phyloP scores from a whole-genome alignment of 1,284 basidiomycete species.

The Paramarasmius palmivorus region DNA sequence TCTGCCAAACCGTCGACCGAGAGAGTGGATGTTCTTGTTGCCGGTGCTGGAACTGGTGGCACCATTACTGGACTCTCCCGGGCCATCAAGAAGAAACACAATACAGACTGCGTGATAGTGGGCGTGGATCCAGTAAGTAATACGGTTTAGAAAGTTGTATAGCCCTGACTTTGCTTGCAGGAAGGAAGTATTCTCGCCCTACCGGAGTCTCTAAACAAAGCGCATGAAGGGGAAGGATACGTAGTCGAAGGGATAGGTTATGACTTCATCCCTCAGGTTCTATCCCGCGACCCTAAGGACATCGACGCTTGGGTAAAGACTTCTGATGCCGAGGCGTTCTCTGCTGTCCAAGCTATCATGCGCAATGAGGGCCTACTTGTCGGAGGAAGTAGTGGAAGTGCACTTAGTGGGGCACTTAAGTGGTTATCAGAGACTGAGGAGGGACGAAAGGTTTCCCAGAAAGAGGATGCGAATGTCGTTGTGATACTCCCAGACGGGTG shows the following conservation, averaged over 20 bases:
- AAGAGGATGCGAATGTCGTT: constrained; percentile 84
- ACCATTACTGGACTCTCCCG: constrained; percentile 88
- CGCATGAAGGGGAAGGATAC: constrained; percentile 65
- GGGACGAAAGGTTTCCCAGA: constrained; percentile 69
- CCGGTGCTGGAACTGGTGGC: constrained; percentile 93
- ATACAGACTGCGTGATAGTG: constrained; percentile 72
- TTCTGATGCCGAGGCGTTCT: constrained; percentile 80
- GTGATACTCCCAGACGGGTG: constrained; percentile 89
- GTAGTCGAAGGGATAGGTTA: constrained; percentile 94
- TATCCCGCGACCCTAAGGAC: constrained; percentile 53
- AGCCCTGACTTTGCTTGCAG: constrained; percentile 35
- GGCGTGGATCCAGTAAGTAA: constrained; percentile 84
- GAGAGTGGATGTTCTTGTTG: constrained; percentile 85
- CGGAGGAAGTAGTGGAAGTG: constrained; percentile 90
- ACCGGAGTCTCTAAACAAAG: constrained; percentile 65
- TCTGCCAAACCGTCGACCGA: constrained; percentile 55
- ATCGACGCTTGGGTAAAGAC: constrained; percentile 88
- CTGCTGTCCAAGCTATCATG: constrained; percentile 79
- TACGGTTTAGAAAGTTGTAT: neutral
- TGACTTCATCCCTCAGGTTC: constrained; percentile 87
- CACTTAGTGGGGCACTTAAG: constrained; percentile 74
- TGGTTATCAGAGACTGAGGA: constrained; percentile 74
- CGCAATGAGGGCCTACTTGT: constrained; percentile 86
- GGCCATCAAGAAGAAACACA: constrained; percentile 79
- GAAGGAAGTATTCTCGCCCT: constrained; percentile 85